Percentiles rank a stretch among this genome's conserved stretches.
These are phyloP conservation scores for Penicillium tannophilum DNA, from an alignment of 495 filamentous ascomycete species.

Conservation along the genomic window DNA sequence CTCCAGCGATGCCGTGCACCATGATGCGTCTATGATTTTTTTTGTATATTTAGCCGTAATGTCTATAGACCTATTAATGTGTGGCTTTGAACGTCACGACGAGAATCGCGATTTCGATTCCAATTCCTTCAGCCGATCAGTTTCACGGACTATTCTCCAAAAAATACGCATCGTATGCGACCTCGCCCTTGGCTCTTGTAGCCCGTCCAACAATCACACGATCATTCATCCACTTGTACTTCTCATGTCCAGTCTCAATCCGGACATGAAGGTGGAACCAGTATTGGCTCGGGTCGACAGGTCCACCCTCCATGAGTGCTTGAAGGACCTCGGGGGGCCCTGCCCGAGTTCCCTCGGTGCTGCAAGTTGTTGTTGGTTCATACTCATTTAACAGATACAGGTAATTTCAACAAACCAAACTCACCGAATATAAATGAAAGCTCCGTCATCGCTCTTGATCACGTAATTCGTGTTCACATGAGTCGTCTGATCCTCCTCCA, in stretches of 20 bases:
- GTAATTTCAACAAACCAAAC: neutral
- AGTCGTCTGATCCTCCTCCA: slow-evolving; percentile 30
- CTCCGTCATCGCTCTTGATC: slow-evolving; percentile 33
- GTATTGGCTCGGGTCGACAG: slow-evolving; percentile 31
- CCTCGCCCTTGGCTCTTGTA: slow-evolving; percentile 31
- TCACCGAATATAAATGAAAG: slow-evolving; percentile 33
- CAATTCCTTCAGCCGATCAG: neutral
- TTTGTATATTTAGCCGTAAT: slow-evolving; percentile 28
- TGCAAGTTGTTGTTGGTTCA: neutral
- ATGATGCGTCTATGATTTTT: slow-evolving; percentile 7
- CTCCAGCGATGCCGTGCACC: slow-evolving; percentile 20
- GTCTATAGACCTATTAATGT: slow-evolving; percentile 19
- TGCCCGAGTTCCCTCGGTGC: slow-evolving; percentile 33
- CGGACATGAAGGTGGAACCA: slow-evolving; percentile 38
- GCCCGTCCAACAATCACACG: slow-evolving; percentile 35
- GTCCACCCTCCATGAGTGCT: slow-evolving; percentile 33
- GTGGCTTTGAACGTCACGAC: slow-evolving; percentile 8
- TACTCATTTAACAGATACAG: neutral
- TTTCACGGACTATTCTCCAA: slow-evolving; percentile 25
- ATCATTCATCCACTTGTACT: slow-evolving; percentile 39
- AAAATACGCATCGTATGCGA: slow-evolving; percentile 36
- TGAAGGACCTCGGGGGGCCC: slow-evolving; percentile 31
- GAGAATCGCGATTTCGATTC: neutral
- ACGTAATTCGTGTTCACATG: slow-evolving; percentile 38
- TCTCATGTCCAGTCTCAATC: slow-evolving; percentile 35